These are phyloP conservation scores for Miscanthus lutarioriparius DNA, from an alignment of 176 grass and related monocot species.

Conservation along the genomic window DNA sequence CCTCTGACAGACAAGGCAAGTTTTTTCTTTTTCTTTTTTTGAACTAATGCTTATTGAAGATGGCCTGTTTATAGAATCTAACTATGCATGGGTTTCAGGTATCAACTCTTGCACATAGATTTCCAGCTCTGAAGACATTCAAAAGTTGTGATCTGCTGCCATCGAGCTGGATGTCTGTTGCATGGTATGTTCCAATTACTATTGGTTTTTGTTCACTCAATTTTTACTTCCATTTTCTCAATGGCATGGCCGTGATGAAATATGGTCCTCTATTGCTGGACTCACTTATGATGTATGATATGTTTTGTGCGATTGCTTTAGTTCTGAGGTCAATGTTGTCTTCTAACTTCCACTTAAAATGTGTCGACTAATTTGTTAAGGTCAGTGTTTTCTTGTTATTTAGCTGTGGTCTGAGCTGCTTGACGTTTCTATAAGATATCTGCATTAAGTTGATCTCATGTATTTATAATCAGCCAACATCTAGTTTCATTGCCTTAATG, in stretches of 20 bases:
- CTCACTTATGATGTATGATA: not conserved
- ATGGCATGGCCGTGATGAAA: not conserved
- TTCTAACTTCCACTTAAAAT: not conserved
- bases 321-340: not conserved
- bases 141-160: slow-evolving; percentile 83
- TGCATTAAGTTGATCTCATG: not conserved
- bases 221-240: slow-evolving; percentile 5
- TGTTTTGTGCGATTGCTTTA: not conserved
- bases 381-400: not conserved
- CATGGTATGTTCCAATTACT: slow-evolving; percentile 67
- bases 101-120: slow-evolving; percentile 73
- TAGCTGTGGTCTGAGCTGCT: not conserved
- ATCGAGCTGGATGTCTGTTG: slow-evolving; percentile 97
- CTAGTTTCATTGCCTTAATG: slow-evolving; percentile 33
- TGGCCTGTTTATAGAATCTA: slow-evolving; percentile 21
- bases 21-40: not conserved
- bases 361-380: not conserved
- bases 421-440: not conserved
- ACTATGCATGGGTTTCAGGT: slow-evolving; percentile 55
- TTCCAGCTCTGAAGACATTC: slow-evolving; percentile 83
- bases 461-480: not conserved
- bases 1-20: slow-evolving; percentile 91
- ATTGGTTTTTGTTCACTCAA: not conserved
- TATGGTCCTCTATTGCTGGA: not conserved
- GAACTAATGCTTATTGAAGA: slow-evolving; percentile 24